Percentiles rank a stretch among this genome's conserved stretches.
These are phyloP conservation scores for Fusarium virguliforme DNA, from an alignment of 2,329 filamentous ascomycete species.

Conservation along the genomic window DNA sequence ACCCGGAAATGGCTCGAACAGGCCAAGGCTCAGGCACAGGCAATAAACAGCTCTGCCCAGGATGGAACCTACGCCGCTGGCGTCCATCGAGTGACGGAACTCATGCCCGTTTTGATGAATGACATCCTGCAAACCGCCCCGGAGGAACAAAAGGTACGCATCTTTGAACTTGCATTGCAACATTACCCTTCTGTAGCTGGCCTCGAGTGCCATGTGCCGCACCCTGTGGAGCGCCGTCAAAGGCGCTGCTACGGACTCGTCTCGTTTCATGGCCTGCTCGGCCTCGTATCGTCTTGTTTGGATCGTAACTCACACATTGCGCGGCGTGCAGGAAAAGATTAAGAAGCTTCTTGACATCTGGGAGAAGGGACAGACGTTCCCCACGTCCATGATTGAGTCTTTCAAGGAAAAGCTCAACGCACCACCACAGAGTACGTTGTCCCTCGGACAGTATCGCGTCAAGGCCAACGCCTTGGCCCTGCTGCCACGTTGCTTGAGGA, in stretches of 20 bases:
- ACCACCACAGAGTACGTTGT: conserved; percentile 75
- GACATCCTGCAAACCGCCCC: conserved; percentile 92
- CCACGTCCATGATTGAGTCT: conserved; percentile 80
- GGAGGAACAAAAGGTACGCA: conserved; percentile 96
- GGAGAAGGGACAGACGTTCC: conserved; percentile 96
- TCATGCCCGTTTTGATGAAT: conserved; percentile 94
- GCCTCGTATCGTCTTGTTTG: conserved; percentile 39
- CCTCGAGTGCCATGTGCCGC: conserved; percentile 33
- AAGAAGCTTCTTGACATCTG: conserved; percentile 95
- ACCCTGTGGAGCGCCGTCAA: conserved; percentile 36
- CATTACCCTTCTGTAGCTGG: conserved; percentile 46
- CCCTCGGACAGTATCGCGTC: conserved; percentile 21
- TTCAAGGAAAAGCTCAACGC: conserved; percentile 87
- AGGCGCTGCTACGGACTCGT: conserved; percentile 26
- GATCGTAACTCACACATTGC: conserved; percentile 60
- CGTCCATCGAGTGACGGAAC: conserved; percentile 95
- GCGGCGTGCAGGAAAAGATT: conserved; percentile 87
- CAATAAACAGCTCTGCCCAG: conserved; percentile 83
- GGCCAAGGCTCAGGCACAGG: conserved; percentile 88
- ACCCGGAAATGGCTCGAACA: conserved; percentile 98
- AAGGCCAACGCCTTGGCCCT: conserved; percentile 4
- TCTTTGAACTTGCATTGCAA: conserved; percentile 45
- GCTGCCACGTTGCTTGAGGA: conserved; percentile 16
- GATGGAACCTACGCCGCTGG: conserved; percentile 96
- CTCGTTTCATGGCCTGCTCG: conserved; percentile 42